Percentiles rank a stretch among this genome's conserved stretches.
Conservation (phyloP, 2,329 filamentous ascomycete species). For the Colletotrichum paranaense region DNA sequence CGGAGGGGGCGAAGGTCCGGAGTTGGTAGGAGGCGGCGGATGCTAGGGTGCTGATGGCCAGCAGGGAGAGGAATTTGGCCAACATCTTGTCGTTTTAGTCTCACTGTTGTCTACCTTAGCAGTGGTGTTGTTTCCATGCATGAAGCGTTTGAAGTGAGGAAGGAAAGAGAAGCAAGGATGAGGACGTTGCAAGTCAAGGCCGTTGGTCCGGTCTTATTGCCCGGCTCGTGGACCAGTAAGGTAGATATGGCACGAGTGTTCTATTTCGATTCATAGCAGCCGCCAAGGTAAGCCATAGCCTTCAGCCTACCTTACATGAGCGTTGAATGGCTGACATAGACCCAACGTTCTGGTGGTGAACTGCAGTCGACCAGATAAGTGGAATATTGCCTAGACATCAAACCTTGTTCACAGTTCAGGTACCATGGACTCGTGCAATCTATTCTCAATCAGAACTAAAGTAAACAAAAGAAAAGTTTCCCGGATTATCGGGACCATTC, state of each 20-base stretch:
- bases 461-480: too few species aligned
- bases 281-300: neutral
- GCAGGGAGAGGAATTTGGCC: neutral
- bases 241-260: neutral
- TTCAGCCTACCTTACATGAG: neutral
- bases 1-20: slow-evolving; percentile 34
- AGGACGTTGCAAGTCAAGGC: too few species aligned
- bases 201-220: neutral
- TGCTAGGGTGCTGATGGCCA: neutral
- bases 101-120: too few species aligned
- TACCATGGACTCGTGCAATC: too few species aligned
- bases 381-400: neutral
- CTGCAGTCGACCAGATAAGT: neutral
- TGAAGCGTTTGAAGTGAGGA: neutral
- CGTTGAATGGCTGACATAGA: neutral
- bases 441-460: too few species aligned
- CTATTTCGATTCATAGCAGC: too few species aligned
- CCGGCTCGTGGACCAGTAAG: neutral
- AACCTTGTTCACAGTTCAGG: neutral
- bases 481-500: too few species aligned
- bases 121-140: neutral
- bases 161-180: too few species aligned
- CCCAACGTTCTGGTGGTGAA: neutral
- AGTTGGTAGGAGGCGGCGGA: neutral
- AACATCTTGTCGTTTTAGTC: neutral